Base-by-base conservation (phyloP, 2,329 filamentous ascomycete genomes). In the Stromatinia cepivora region DNA sequence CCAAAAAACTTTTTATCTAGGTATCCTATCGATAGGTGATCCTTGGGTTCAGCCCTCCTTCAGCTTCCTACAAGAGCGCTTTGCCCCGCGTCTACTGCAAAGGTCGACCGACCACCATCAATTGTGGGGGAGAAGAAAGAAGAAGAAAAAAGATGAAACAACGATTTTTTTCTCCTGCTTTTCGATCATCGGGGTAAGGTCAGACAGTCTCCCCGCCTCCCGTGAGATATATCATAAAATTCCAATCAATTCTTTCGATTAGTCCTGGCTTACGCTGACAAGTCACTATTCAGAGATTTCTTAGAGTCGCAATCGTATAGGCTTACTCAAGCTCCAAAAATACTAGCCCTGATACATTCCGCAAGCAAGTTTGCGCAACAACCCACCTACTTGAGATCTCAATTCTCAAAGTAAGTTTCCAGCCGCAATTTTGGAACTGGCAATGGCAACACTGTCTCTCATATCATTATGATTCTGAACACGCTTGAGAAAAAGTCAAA, bases 11-110 rank as follows among this genome's bases (percentile, higher is more conserved):
- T 31, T 67, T 50, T 59, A 42, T 42, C 31, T 48, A 48, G 48
- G 42, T 46, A 13, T 31, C n/a, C 66, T 64, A 68, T 68, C 66
- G 66, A 68, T 64, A 68, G 17, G 39, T 54, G 48, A 64, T 64
- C 58, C 66, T 54, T 68, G 50, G 58, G 50, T 46, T 64, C 50
- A 68, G 58, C 58, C 66, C 46, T 63, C 61, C 31, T 36, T 63
- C 59, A 36, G 39, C 39, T 68, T 68, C 39, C 66, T 68, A 28
- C 48, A 56, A 53, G 22, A 68, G 50, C 57, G 22, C 48, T 68
- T 68, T 68, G 66, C 66, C 58, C 66, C 66, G 66, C 66, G 66
- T 68, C 66, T 68, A 64, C 66, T 52, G 34, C 13, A 54, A 20
- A 63, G 25, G 25, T 62, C 36, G 66, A 67, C 39, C 39, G 39